Conservation (phyloP, 208 protist genomes). For the Trichomonas gallinae region DNA sequence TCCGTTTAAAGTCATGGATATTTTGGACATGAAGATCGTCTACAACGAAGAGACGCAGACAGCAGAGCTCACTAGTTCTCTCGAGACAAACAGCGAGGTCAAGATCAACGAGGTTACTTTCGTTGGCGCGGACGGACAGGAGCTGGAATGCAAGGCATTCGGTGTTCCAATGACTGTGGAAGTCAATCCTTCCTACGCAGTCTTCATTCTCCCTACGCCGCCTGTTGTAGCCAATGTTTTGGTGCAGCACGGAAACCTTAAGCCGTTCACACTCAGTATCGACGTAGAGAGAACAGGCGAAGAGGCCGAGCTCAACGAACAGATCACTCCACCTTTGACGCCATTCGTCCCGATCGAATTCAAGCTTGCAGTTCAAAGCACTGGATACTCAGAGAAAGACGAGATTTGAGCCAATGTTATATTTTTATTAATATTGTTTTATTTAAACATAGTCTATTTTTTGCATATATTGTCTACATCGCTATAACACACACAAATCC, state of each 20-base stretch:
- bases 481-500: no score
- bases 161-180: background rate
- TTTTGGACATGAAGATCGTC: background rate
- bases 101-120: background rate
- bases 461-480: no score
- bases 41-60: background rate
- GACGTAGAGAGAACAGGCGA: background rate
- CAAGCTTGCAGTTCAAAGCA: background rate
- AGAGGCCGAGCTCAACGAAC: background rate
- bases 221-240: background rate
- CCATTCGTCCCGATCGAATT: background rate
- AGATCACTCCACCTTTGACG: background rate
- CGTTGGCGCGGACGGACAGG: background rate
- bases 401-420: background rate
- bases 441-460: no score
- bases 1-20: background rate
- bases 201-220: background rate
- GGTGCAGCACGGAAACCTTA: background rate
- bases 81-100: background rate
- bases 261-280: background rate
- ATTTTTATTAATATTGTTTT: no score
- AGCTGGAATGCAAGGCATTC: background rate
- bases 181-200: background rate
- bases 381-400: background rate
- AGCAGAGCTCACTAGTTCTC: background rate